phyloP scores from a whole-genome alignment of 2,329 filamentous ascomycete genomes.

The Pseudonectria foliicola region DNA sequence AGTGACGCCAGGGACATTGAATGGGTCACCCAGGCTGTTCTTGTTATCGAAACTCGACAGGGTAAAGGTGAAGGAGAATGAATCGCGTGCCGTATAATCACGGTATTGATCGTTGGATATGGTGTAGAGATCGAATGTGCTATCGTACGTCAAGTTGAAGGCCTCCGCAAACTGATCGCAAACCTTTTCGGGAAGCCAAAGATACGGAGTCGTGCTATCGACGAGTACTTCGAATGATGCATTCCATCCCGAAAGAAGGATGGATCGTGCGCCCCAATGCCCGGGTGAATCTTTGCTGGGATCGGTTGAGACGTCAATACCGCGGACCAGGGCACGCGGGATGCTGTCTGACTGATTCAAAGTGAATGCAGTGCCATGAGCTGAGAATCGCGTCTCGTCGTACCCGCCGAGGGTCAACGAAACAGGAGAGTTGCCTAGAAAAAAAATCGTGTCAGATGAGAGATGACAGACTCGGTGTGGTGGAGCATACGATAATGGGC shows the following conservation, averaged over 20 bases:
- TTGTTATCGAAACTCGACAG: conserved; percentile 49
- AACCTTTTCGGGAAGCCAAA: conserved; percentile 54
- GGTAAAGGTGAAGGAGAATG: conserved; percentile 50
- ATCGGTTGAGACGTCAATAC: conserved; percentile 37
- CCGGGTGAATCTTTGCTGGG: conserved; percentile 20
- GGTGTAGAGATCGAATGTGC: conserved; percentile 56
- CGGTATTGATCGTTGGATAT: conserved; percentile 51
- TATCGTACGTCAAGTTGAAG: conserved; percentile 60
- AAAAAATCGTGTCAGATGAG: conserved; percentile 5
- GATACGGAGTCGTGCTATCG: conserved; percentile 56
- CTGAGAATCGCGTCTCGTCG: conserved; percentile 54
- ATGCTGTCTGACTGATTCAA: conserved; percentile 48
- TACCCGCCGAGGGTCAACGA: conserved; percentile 66
- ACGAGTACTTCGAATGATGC: conserved; percentile 46
- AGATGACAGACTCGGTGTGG: not conserved
- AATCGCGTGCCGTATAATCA: conserved; percentile 34
- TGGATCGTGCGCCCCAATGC: conserved; percentile 33
- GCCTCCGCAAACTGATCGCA: conserved; percentile 58
- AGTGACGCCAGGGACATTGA: conserved; percentile 42
- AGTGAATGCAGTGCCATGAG: conserved; percentile 54
- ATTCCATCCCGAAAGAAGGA: conserved; percentile 37
- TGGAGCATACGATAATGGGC: conserved; percentile 58
- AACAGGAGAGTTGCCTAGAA: conserved; percentile 33
- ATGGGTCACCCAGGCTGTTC: conserved; percentile 43
- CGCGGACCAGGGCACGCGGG: conserved; percentile 54